Evolutionary conservation across 805 yeast species (phyloP), one percentile per base, ranked within the genome.

Genomic region (Debaryomyces tyrocola): DNA sequence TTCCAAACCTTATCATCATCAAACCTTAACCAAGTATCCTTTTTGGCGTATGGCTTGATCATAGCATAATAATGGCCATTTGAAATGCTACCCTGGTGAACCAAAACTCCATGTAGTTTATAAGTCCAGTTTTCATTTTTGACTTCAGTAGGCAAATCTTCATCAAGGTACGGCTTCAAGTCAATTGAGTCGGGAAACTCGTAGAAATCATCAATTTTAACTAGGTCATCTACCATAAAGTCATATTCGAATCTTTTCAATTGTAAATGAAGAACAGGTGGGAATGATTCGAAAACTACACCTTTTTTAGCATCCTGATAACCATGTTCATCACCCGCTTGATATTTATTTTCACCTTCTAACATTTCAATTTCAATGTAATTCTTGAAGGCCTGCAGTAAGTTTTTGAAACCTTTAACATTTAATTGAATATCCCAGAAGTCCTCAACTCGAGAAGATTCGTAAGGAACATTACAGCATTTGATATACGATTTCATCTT

Each of bases 371-470:
- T 84, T 54, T 90, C 95, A 45, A 91, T 82, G 63, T 94, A 94
- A 62, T 90, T 88, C 42, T 82, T 79, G 66, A 94, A 94, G 0
- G 97, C 84, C 44, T 83, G 84, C 45, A 80, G 72, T 40, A 94
- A 75, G 57, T 84, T 82, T 44, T 73, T 75, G 74, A 90, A 77
- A 31, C 90, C 86, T 61, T 89, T 90, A 20, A 94, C 99, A 59
- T 94, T 94, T 50, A 94, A 73, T 66, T 94, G 99, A 50, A 94
- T 87, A 72, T 94, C 99, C 99, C 99, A 94, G 60, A 87, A 94
- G 61, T 94, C 98, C 65, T 94, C 99, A 3, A 78, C 80, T 50
- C 97, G 79, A 2, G 96, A 82, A 34, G 96, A 86, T 69, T 94
- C 98, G 63, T 89, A 94, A 43, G 91, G 90, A 11, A 94, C 97